phyloP scores from a whole-genome alignment of 75 land plant species.

The Azolla pinnata region DNA sequence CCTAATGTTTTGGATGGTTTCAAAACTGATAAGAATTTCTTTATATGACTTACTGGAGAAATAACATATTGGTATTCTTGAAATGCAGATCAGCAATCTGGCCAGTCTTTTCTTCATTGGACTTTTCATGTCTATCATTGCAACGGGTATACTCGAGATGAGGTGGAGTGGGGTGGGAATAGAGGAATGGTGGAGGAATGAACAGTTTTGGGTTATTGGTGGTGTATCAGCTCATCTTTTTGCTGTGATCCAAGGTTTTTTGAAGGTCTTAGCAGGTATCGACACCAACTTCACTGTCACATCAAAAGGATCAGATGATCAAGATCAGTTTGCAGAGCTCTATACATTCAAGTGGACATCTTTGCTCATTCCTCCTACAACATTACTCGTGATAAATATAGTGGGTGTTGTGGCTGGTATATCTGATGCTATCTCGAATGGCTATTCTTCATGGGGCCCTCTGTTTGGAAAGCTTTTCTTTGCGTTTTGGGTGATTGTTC shows the following conservation, averaged over 20 bases:
- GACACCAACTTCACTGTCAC: conserved; percentile 60
- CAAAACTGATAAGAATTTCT: background rate
- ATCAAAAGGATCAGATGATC: conserved; percentile 46
- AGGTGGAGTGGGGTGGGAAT: conserved; percentile 64
- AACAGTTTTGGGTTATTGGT: conserved; percentile 67
- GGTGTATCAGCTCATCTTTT: conserved; percentile 55
- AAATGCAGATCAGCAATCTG: conserved; percentile 46
- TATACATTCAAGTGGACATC: conserved; percentile 59
- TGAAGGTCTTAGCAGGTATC: conserved; percentile 52
- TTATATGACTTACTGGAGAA: background rate
- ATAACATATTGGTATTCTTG: background rate
- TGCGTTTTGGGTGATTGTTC: conserved; percentile 64
- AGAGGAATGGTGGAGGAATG: conserved; percentile 72
- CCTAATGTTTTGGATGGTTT: background rate
- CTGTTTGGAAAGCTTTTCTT: conserved; percentile 60
- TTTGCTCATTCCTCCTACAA: conserved; percentile 51
- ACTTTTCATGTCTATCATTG: conserved; percentile 55
- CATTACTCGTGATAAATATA: conserved; percentile 45
- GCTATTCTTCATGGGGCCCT: conserved; percentile 61
- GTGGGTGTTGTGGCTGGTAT: conserved; percentile 62
- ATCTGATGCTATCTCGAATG: conserved; percentile 55
- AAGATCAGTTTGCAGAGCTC: conserved; percentile 50
- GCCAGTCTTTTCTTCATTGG: conserved; percentile 47
- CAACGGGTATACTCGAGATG: conserved; percentile 58
- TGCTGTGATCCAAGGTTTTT: conserved; percentile 51